Conservation (phyloP, 2,329 filamentous ascomycete species). For the Monosporascus sp. region DNA sequence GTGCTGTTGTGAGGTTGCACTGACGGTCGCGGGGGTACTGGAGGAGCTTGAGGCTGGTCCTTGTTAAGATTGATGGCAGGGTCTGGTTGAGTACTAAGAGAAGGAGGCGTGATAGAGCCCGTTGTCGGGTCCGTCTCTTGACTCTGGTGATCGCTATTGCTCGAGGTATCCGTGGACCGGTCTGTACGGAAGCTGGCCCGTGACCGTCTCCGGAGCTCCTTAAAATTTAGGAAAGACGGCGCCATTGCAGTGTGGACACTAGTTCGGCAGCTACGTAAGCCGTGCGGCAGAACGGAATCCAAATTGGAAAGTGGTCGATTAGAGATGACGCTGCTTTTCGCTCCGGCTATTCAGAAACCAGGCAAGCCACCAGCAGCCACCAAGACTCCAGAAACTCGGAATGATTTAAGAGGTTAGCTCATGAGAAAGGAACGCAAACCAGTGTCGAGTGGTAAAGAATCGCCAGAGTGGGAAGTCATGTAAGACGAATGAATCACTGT, state of each 20-base stretch:
- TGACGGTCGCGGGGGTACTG: conserved; percentile 30
- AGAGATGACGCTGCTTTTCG: background rate
- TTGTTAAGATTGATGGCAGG: conserved; percentile 61
- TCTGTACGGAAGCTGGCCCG: conserved; percentile 66
- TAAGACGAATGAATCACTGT: too few relatives aligned
- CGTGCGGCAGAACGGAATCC: background rate
- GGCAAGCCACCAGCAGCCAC: background rate
- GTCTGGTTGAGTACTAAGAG: conserved; percentile 61
- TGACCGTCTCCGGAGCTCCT: conserved; percentile 70
- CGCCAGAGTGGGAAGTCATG: too few relatives aligned
- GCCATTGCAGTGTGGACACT: conserved; percentile 37
- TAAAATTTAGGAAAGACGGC: conserved; percentile 61
- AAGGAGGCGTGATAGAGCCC: conserved; percentile 70
- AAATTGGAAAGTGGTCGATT: background rate
- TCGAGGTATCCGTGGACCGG: conserved; percentile 56
- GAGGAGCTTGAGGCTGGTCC: conserved; percentile 30
- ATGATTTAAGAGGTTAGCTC: background rate
- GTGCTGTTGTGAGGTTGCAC: conserved; percentile 39
- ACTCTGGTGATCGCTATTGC: conserved; percentile 49
- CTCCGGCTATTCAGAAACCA: background rate
- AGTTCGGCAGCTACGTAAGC: conserved; percentile 5
- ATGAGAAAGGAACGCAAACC: background rate
- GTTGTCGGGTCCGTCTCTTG: conserved; percentile 58
- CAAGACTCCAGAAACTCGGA: background rate
- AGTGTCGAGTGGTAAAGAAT: background rate